phyloP scores from a whole-genome alignment of 305 asterid species.

The Nicotiana rustica region DNA sequence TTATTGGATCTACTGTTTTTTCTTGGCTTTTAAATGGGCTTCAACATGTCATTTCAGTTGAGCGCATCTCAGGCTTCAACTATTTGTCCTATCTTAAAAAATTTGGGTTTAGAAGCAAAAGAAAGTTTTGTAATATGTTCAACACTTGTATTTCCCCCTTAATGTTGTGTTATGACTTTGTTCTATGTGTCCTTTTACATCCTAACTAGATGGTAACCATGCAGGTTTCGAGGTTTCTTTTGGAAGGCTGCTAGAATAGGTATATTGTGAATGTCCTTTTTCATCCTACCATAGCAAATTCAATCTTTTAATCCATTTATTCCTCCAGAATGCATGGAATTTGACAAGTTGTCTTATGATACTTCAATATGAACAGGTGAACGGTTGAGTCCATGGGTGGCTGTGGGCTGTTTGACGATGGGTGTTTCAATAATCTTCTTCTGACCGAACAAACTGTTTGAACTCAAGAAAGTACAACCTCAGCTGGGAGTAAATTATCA shows the following conservation, averaged over 20 bases:
- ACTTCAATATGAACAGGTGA: conserved; percentile 61
- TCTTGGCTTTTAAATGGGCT: background rate
- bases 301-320: background rate
- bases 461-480: background rate
- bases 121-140: background rate
- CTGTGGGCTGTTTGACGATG: conserved; percentile 79
- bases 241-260: conserved; percentile 95
- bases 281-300: background rate
- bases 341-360: background rate
- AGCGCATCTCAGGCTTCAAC: background rate
- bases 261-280: conserved; percentile 11
- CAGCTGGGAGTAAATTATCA: background rate
- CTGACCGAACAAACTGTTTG: conserved; percentile 41
- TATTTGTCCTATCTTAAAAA: background rate
- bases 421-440: conserved; percentile 84
- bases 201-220: conserved; percentile 39
- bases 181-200: conserved; percentile 27
- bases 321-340: background rate
- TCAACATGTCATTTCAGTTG: conserved; percentile 14
- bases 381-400: conserved; percentile 92
- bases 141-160: background rate
- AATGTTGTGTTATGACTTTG: background rate
- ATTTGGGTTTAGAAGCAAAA: background rate
- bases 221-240: conserved; percentile 91
- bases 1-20: background rate